These are phyloP conservation scores for Fibroporia radiculosa DNA, from an alignment of 768 basidiomycete species.

Conservation along the genomic window DNA sequence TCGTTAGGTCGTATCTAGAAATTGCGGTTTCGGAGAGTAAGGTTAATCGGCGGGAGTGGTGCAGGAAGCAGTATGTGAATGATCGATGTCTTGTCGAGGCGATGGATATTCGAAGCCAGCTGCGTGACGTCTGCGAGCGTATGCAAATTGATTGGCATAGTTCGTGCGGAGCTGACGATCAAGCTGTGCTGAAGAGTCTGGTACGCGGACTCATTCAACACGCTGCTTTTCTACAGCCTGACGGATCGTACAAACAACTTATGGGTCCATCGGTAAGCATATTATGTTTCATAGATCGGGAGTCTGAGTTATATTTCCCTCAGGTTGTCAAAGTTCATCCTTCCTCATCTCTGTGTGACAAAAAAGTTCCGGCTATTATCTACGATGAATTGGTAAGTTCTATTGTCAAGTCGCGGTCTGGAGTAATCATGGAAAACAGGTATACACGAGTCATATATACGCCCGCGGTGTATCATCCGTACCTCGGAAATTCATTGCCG, in stretches of 20 bases:
- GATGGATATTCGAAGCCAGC: constrained; percentile 70
- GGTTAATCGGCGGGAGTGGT: constrained; percentile 63
- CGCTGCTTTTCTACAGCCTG: constrained; percentile 75
- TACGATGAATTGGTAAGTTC: constrained; percentile 85
- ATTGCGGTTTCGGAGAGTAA: constrained; percentile 43
- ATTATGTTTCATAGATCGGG: not conserved
- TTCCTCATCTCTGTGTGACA: constrained; percentile 71
- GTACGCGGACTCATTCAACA: constrained; percentile 75
- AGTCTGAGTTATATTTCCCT: not conserved
- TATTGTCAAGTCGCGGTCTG: constrained; percentile 1
- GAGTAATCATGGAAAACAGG: constrained; percentile 30
- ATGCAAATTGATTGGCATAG: constrained; percentile 50
- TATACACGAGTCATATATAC: constrained; percentile 79
- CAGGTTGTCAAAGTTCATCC: constrained; percentile 87
- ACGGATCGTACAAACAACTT: constrained; percentile 81
- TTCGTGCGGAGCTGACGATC: constrained; percentile 53
- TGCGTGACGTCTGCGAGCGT: constrained; percentile 56
- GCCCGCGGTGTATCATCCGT: constrained; percentile 88
- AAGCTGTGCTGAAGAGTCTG: constrained; percentile 59
- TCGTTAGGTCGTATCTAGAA: constrained; percentile 75
- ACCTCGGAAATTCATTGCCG: constrained; percentile 44
- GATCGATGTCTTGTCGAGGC: constrained; percentile 76
- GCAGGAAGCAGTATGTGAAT: constrained; percentile 75
- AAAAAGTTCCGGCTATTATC: constrained; percentile 79
- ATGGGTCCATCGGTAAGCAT: constrained; percentile 59